Percentiles rank a stretch among this genome's conserved stretches.
Conservation (phyloP, 805 yeast genomes). For the Candida easanensis region DNA sequence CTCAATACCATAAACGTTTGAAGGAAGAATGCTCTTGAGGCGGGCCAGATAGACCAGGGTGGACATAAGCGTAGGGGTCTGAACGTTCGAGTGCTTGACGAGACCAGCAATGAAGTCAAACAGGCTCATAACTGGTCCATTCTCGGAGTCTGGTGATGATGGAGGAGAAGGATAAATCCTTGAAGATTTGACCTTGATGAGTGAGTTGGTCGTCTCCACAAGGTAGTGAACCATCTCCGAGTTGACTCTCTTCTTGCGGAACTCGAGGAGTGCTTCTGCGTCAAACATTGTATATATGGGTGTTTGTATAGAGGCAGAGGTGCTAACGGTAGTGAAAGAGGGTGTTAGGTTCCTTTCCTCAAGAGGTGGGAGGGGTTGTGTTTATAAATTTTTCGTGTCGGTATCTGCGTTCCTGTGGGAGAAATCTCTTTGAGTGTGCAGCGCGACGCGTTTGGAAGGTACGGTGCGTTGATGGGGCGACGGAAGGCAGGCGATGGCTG, state of each 20-base stretch:
- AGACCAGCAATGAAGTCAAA: constrained; percentile 66
- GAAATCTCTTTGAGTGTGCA: not conserved
- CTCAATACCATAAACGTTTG: constrained; percentile 86
- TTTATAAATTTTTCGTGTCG: constrained; percentile 11
- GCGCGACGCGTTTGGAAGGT: constrained; percentile 20
- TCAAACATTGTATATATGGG: constrained; percentile 34
- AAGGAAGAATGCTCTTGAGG: constrained; percentile 73
- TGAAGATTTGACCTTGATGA: constrained; percentile 42
- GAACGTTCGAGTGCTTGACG: constrained; percentile 83
- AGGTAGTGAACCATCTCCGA: constrained; percentile 56
- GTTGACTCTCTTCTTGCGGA: constrained; percentile 53
- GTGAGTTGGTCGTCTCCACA: constrained; percentile 56
- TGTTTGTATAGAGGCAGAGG: not conserved
- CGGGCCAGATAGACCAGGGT: constrained; percentile 80
- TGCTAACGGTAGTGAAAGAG: not conserved
- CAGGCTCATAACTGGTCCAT: constrained; percentile 33
- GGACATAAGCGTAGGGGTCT: constrained; percentile 93
- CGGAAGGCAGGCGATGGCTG: not conserved
- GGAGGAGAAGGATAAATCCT: constrained; percentile 37
- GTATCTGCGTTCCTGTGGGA: constrained; percentile 3
- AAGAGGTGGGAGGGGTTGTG: constrained; percentile 1
- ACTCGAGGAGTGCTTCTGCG: constrained; percentile 48
- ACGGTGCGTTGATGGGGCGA: constrained; percentile 12
- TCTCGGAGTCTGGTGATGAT: constrained; percentile 30
- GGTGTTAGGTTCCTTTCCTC: not conserved